Base-by-base conservation (phyloP, 495 filamentous ascomycete species). In the Aspergillus steynii region DNA sequence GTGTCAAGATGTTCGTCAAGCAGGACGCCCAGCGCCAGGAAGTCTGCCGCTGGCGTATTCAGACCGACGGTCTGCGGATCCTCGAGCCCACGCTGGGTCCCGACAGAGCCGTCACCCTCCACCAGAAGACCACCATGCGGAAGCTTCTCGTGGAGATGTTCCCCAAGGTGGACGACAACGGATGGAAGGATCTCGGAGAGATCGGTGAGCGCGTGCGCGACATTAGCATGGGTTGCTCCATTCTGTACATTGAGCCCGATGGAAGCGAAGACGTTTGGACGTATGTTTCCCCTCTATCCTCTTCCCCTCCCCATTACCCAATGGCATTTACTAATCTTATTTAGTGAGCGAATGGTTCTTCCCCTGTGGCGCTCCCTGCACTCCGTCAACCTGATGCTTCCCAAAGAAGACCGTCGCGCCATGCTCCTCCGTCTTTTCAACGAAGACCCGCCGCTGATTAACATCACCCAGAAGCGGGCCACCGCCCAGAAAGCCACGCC, bases 1-100 rank as follows among this genome's bases (percentile, higher is more conserved):
- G 95, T 61, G 91, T 99, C 29, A 96, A 96, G 78, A 97, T 97
- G 87, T 98, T 97, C 73, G 91, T 98, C 74, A 95, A 94, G 77
- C 95, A 99, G 69, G 93, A 98, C 66, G 90, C 90, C 0, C 94
- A 96, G 65, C 88, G 85, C 29, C 85, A 83, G 49, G 88, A 90
- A 48, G 89, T 93, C 25, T 96, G 93, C 78, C 83, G 86, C 42
- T 99, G 95, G 95, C 85, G 95, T 20, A 94, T 99, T 65, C 95
- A 99, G 81, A 90, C 86, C 26, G 95, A 99, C 71, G 95, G 95
- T 0, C 81, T 99, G 76, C 85, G 86, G 12, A 90, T 98, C 56
- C 77, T 96, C 48, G 90, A 96, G 70, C 88, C 90, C 25, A 97
- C 93, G 84, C 84, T 97, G 20, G 94, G 94, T 7, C 83, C 87